Base-by-base conservation (phyloP, 257 asterid species). In the Agastache rugosa region DNA sequence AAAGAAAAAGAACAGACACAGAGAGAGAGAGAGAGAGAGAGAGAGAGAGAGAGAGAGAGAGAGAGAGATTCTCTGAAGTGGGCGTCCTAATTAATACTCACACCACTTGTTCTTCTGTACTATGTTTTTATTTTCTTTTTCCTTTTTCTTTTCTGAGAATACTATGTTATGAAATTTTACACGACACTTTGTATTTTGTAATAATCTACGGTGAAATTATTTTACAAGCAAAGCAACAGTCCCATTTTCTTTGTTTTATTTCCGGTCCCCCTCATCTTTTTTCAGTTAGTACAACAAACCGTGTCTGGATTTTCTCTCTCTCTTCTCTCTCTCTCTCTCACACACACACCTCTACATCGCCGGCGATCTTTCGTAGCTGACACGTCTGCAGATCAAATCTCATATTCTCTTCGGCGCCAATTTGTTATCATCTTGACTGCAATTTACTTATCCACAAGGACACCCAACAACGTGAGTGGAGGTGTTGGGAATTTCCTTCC, bases 221-320 rank as follows among this genome's bases (percentile, higher is more conserved):
- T 73, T 45, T 61, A 73, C 67, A 66, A 34, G 54, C 53, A 53
- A 63, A 67, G 75, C 63, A 59, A 60, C 62, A 51, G 22, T 5
- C 8, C 41, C 65, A 25, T 48, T 76, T 72, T 37, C 31, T 48
- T 53, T 22, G 5, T 63, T 39, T 51, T 48, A 37, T 68, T 53
- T 44, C 54, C 63, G 72, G 79, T 34, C 61, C 61, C 64, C 61
- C 31, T 12, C 14, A 12, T 25, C 10, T 51, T 69, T 51, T 72
- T 76, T 61, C 77, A 63, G 78, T 72, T 80, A 61, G 19, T 72
- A 76, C 81, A 77, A 80, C 79, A 63, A 76, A 76, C 78, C 81
- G 81, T 68, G 81, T 77, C 63, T 67, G 17, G 8, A 39, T 41
- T 48, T 37, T 39, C 82, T 62, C 84, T 80, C 83, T 79, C 75